Evolutionary conservation across 139 green algal genomes (phyloP), one percentile per base, ranked within the genome.

Genomic region (Dunaliella primolecta): DNA sequence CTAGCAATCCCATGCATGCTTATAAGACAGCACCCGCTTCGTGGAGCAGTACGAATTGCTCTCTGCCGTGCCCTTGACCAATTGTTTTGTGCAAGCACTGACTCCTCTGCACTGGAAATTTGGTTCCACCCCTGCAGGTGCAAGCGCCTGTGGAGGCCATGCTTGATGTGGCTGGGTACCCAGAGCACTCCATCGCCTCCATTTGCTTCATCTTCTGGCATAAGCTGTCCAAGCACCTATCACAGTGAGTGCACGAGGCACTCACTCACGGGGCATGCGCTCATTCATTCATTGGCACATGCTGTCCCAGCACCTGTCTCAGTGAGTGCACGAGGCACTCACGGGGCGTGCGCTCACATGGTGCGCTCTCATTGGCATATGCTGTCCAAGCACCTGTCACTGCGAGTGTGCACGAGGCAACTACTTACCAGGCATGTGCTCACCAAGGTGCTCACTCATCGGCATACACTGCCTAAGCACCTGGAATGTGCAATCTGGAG

Each of bases 391-490:
- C 2, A 34, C 21, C 71, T 74, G 1, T 31, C 36, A n/a, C 37
- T 46, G 75, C 57, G n/a, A 20, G 64, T 77, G 46, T 77, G 46
- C 11, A 38, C 46, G 7, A 64, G 46, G 11, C 76, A 46, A n/a
- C n/a, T n/a, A n/a, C n/a, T n/a, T n/a, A n/a, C n/a, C n/a, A n/a
- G n/a, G n/a, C n/a, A n/a, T n/a, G n/a, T n/a, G n/a, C n/a, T n/a
- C n/a, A n/a, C 98, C n/a, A n/a, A n/a, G n/a, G n/a, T n/a, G n/a
- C n/a, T 98, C 89, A 95, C 94, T 88, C 98, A 98, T 89, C 98
- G 96, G 96, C 93, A 97, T 87, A 88, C 91, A 81, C 88, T 98
- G 21, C 81, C 88, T 11, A 38, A 71, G 33, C 2, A 34, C 21
- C 71, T 74, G 1, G n/a, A n/a, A n/a, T n/a, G n/a, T n/a, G n/a